Percentiles rank a stretch among this genome's conserved stretches.
phyloP scores from a whole-genome alignment of 768 basidiomycete genomes.

The Hydnomerulius pinastri region DNA sequence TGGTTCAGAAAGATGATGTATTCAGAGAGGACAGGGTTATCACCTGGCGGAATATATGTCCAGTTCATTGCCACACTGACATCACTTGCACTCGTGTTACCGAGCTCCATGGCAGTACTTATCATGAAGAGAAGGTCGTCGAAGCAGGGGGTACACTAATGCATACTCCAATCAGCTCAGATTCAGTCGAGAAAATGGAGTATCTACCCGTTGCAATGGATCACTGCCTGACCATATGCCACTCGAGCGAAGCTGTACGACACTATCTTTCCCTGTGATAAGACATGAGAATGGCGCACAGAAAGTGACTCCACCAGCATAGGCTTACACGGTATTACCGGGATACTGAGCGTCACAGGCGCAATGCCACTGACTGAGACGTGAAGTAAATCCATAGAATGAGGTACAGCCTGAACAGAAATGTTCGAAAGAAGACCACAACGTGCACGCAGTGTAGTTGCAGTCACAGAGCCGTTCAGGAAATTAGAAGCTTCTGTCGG shows the following conservation, averaged over 20 bases:
- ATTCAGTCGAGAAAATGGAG: no score
- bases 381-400: background rate
- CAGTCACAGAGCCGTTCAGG: slow-evolving; percentile 10
- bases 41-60: background rate
- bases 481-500: background rate
- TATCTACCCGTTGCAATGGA: no score
- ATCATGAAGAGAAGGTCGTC: slow-evolving; percentile 8
- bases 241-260: no score
- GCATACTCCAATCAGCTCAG: no score
- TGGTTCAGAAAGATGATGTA: background rate
- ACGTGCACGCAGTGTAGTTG: slow-evolving; percentile 6
- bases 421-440: slow-evolving; percentile 14
- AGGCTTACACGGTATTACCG: no score
- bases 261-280: no score
- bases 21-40: no score
- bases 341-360: background rate
- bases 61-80: background rate
- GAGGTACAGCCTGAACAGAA: background rate
- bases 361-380: background rate
- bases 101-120: slow-evolving; percentile 9
- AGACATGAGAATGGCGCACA: no score
- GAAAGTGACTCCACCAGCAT: no score
- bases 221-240: no score
- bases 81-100: background rate
- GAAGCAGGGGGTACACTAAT: background rate